These are phyloP conservation scores for Myriosclerotinia curreyana DNA, from an alignment of 2,329 filamentous ascomycete species.

Conservation along the genomic window DNA sequence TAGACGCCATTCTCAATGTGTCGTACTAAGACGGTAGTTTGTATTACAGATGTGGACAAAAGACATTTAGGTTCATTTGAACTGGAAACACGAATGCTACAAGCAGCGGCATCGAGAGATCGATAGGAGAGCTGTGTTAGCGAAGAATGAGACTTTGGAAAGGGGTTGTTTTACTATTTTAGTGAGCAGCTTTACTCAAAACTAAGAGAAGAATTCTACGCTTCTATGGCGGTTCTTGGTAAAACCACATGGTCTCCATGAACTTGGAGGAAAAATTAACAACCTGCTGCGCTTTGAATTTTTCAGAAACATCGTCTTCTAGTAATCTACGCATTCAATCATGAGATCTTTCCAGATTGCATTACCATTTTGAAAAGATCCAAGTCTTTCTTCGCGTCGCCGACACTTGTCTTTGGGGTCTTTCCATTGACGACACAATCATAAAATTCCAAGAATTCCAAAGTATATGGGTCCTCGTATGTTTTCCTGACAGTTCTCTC, in stretches of 20 bases:
- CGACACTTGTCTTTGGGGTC: conserved; percentile 36
- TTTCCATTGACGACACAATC: conserved; percentile 33
- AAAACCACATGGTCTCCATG: too few relatives aligned
- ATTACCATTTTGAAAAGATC: conserved; percentile 31
- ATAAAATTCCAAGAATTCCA: conserved; percentile 42
- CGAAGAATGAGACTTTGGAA: background rate
- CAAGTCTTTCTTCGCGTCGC: conserved; percentile 34
- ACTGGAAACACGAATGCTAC: background rate
- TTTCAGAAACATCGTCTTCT: background rate
- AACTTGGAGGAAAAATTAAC: background rate
- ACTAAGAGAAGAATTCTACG: background rate
- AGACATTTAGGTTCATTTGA: background rate
- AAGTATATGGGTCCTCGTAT: conserved; percentile 46
- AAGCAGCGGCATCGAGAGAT: background rate
- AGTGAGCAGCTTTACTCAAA: background rate
- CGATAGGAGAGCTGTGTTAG: background rate
- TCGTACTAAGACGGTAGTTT: background rate
- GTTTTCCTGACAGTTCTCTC: conserved; percentile 37
- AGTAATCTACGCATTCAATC: conserved; percentile 5
- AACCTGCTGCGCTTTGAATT: background rate
- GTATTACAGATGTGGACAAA: background rate
- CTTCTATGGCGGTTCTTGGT: background rate
- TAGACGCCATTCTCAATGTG: background rate
- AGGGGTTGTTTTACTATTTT: background rate
- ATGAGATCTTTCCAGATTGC: conserved; percentile 17